A percentile compares a stretch with the other conserved stretches of the same genome.
Conservation (phyloP, 176 grass and related monocot genomes). For the Leersia perrieri region DNA sequence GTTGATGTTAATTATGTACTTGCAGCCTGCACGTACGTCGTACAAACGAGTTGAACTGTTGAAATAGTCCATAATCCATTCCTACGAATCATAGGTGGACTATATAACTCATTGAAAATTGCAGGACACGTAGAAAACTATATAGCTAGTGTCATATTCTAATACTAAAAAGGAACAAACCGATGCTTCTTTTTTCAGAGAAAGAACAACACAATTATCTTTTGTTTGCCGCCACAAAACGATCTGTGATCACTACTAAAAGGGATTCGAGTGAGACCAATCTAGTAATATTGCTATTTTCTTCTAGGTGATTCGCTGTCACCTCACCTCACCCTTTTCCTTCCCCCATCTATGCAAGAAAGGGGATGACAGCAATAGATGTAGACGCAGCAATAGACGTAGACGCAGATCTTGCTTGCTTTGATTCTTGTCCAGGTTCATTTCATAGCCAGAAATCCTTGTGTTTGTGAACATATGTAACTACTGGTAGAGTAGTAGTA, state of each 20-base stretch:
- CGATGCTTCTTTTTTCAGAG: not conserved
- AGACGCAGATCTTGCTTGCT: not conserved
- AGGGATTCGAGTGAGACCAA: not conserved
- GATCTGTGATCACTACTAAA: not conserved
- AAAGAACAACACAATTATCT: not conserved
- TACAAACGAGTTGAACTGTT: not conserved
- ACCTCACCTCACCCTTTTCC: not conserved
- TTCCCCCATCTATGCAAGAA: not conserved
- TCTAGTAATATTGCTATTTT: not conserved
- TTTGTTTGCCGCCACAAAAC: not conserved
- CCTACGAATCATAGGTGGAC: not conserved
- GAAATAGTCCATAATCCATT: too few relatives aligned
- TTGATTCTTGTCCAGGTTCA: not conserved
- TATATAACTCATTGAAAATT: not conserved
- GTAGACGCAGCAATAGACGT: too few relatives aligned
- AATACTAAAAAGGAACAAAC: too few relatives aligned
- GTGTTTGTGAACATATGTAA: too few relatives aligned
- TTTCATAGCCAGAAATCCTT: too few relatives aligned
- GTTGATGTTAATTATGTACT: not conserved
- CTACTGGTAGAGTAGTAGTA: too few relatives aligned
- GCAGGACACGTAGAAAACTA: not conserved
- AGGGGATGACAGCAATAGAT: not conserved
- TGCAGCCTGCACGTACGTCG: not conserved
- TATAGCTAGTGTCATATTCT: not conserved
- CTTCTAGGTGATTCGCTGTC: not conserved